These are phyloP conservation scores for Penstemon eatonii DNA, from an alignment of 257 asterid species.

Conservation along the genomic window DNA sequence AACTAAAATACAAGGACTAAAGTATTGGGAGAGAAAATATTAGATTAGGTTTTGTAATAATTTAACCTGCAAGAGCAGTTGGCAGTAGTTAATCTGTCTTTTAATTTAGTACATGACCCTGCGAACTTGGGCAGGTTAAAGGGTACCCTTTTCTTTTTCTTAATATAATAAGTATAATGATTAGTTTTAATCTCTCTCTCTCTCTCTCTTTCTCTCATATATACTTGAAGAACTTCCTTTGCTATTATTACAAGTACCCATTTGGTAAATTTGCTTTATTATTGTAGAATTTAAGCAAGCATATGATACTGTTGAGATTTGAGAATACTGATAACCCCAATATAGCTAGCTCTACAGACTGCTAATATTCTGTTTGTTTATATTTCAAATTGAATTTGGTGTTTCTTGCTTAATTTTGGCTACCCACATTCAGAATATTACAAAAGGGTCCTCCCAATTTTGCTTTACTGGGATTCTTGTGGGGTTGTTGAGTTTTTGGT, in stretches of 20 bases:
- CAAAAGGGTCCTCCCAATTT: constrained; percentile 48
- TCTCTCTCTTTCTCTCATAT: constrained; percentile 7
- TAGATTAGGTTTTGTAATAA: constrained; percentile 68
- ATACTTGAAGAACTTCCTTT: constrained; percentile 46
- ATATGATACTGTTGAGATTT: constrained; percentile 43
- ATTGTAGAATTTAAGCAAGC: constrained; percentile 52
- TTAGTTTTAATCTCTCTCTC: constrained; percentile 3
- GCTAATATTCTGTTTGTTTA: constrained; percentile 41
- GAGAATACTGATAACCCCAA: constrained; percentile 45
- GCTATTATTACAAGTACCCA: constrained; percentile 57
- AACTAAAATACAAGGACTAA: constrained; percentile 24
- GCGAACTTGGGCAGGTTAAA: constrained; percentile 61
- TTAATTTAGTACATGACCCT: constrained; percentile 52
- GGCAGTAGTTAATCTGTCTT: constrained; percentile 71
- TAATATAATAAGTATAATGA: no score
- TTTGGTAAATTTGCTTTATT: constrained; percentile 51
- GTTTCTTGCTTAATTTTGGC: constrained; percentile 47
- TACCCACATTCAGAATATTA: constrained; percentile 50
- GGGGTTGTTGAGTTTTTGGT: constrained; percentile 44
- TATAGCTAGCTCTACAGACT: constrained; percentile 33
- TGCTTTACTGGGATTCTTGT: constrained; percentile 53
- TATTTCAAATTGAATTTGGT: constrained; percentile 45
- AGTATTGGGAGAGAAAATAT: constrained; percentile 13
- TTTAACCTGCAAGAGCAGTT: constrained; percentile 71
- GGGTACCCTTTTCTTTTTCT: constrained; percentile 18